Evolutionary conservation across 495 filamentous ascomycete species (phyloP).

Genomic region (Annulohypoxylon moriforme): DNA sequence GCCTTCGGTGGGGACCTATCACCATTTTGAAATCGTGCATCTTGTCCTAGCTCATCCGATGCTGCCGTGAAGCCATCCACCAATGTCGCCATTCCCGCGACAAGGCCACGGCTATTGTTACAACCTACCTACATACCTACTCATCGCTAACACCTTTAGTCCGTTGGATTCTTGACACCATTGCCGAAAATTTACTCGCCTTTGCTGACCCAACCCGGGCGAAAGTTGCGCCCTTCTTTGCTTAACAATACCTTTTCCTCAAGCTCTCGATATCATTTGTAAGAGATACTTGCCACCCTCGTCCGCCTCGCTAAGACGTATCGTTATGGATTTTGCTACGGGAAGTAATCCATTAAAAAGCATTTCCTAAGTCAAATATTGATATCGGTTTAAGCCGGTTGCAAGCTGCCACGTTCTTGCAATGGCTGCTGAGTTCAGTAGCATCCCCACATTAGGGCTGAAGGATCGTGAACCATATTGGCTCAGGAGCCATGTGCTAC

Average conservation of each 20-base stretch:
- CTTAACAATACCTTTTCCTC: conserved; percentile 4
- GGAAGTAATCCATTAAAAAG: not conserved
- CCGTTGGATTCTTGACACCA: conserved; percentile 19
- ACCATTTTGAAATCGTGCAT: conserved; percentile 16
- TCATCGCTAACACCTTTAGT: not conserved
- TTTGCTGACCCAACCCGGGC: conserved; percentile 30
- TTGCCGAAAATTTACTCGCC: conserved; percentile 29
- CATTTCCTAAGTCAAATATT: conserved; percentile 8
- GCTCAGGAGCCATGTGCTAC: conserved; percentile 32
- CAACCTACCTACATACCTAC: too few species aligned
- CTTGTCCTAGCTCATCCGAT: conserved; percentile 43
- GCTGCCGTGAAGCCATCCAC: conserved; percentile 37
- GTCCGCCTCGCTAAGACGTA: not conserved
- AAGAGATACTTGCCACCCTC: not conserved
- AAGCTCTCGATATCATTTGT: conserved; percentile 21
- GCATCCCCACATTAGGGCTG: conserved; percentile 42
- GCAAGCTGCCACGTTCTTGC: conserved; percentile 32
- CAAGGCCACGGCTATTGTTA: conserved; percentile 1
- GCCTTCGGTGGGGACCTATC: conserved; percentile 35
- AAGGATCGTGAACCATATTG: conserved; percentile 37
- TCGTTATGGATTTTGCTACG: not conserved
- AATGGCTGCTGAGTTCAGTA: conserved; percentile 24
- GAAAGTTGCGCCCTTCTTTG: conserved; percentile 19
- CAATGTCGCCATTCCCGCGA: conserved; percentile 18
- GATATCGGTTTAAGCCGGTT: conserved; percentile 12